phyloP scores from a whole-genome alignment of 441 rosid genomes.

The Sinapis alba region DNA sequence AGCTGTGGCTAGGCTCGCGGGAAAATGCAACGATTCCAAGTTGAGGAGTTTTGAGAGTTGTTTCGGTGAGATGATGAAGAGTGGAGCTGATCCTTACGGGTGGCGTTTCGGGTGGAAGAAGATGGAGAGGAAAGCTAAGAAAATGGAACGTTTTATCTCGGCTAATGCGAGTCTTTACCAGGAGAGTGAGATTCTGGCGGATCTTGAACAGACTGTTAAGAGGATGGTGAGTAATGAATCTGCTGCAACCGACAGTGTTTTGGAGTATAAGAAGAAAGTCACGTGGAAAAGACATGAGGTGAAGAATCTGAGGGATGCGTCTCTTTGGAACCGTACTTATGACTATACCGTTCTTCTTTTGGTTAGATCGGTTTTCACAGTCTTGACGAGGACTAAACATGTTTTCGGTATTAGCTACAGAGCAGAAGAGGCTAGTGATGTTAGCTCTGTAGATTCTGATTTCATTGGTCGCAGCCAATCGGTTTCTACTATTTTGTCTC shows the following conservation, averaged over 20 bases:
- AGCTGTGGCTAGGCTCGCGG: conserved; percentile 75
- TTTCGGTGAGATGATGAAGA: conserved; percentile 58
- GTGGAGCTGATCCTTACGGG: conserved; percentile 63
- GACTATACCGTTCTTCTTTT: conserved; percentile 73
- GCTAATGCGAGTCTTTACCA: conserved; percentile 77
- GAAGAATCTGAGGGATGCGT: conserved; percentile 66
- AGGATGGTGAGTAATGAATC: conserved; percentile 66
- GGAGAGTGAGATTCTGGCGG: conserved; percentile 87
- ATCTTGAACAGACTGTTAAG: conserved; percentile 78
- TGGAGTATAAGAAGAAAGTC: conserved; percentile 78
- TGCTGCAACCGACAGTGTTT: conserved; percentile 59
- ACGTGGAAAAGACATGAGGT: conserved; percentile 91
- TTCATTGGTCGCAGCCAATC: conserved; percentile 68
- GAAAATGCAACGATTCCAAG: conserved; percentile 66
- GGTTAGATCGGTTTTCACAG: conserved; percentile 79
- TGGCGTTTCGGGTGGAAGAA: conserved; percentile 77
- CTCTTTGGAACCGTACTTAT: conserved; percentile 89
- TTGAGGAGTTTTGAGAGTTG: conserved; percentile 64
- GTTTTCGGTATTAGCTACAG: conserved; percentile 66
- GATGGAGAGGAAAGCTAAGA: conserved; percentile 89
- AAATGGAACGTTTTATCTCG: conserved; percentile 81
- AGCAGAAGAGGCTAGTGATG: conserved; percentile 48
- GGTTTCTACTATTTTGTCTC: conserved; percentile 61
- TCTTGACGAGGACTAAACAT: conserved; percentile 60
- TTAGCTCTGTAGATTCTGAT: conserved; percentile 54